phyloP scores from a whole-genome alignment of 148 eudicot genomes.

The Limonium bicolor region DNA sequence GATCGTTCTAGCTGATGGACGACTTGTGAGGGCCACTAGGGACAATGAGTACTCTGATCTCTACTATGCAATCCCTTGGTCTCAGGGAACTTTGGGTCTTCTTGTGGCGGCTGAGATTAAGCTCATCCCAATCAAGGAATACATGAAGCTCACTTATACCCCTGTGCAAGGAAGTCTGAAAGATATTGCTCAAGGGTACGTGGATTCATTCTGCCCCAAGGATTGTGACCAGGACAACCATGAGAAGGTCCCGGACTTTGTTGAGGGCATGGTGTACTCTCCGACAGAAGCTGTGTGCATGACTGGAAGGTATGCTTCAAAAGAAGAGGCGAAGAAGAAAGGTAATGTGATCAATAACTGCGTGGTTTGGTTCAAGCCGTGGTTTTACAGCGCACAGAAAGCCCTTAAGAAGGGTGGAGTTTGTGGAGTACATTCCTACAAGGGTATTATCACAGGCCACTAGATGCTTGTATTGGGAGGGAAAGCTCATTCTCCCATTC shows the following conservation, averaged over 20 bases:
- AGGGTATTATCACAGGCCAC: conserved; percentile 3
- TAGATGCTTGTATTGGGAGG: conserved; percentile 3
- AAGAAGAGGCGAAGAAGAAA: conserved; percentile 2
- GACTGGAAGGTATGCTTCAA: conserved; percentile 1
- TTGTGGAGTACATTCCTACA: conserved; percentile 3
- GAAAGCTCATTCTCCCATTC: conserved; percentile 1
- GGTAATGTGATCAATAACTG: conserved; percentile 1
- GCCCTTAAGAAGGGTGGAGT: background rate
- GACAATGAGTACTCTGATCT: background rate
- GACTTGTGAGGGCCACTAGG: background rate
- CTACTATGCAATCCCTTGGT: background rate
- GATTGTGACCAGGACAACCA: background rate
- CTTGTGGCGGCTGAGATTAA: background rate
- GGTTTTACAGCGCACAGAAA: background rate
- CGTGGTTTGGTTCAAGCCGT: background rate
- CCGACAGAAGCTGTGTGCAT: background rate
- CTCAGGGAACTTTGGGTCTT: conserved; percentile 1
- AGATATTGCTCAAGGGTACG: background rate
- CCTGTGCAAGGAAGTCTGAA: background rate
- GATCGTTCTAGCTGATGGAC: background rate
- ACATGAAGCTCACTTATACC: background rate
- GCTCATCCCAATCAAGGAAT: background rate
- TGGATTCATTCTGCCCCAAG: background rate
- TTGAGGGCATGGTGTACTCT: background rate
- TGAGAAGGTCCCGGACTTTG: conserved; percentile 1